Conservation (phyloP, 305 asterid species). For the Solanum hybrid region DNA sequence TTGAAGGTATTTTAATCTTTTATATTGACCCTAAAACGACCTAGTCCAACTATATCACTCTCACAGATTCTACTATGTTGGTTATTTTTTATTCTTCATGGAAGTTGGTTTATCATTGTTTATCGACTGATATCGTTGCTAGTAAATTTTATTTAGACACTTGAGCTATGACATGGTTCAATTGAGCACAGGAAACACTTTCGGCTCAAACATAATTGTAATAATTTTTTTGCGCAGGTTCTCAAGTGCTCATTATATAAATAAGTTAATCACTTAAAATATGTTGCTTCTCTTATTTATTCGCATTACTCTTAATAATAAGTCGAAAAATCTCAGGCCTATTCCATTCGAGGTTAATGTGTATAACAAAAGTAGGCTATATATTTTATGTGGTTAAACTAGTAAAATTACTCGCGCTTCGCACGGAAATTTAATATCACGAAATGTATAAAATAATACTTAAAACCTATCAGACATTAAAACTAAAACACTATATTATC, state of each 20-base stretch:
- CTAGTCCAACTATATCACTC: neutral
- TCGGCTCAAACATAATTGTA: neutral
- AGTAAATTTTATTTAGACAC: neutral
- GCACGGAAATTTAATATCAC: no score
- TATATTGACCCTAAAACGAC: neutral
- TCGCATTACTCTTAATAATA: neutral
- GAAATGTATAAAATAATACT: no score
- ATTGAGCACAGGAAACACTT: neutral
- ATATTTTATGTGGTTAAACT: neutral
- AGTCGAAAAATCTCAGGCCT: neutral
- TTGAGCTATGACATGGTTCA: fast-evolving
- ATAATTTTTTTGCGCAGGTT: neutral
- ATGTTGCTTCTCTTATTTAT: neutral
- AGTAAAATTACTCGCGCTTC: no score
- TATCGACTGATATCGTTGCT: neutral
- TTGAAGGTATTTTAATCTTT: neutral
- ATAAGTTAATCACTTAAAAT: neutral
- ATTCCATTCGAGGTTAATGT: neutral
- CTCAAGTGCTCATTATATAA: neutral
- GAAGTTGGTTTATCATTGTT: neutral
- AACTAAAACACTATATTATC: no score
- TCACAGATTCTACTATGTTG: neutral
- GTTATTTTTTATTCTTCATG: neutral
- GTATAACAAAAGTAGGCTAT: neutral
- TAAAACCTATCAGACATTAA: no score